phyloP scores from a whole-genome alignment of 805 yeast genomes.

The Millerozyma miso region DNA sequence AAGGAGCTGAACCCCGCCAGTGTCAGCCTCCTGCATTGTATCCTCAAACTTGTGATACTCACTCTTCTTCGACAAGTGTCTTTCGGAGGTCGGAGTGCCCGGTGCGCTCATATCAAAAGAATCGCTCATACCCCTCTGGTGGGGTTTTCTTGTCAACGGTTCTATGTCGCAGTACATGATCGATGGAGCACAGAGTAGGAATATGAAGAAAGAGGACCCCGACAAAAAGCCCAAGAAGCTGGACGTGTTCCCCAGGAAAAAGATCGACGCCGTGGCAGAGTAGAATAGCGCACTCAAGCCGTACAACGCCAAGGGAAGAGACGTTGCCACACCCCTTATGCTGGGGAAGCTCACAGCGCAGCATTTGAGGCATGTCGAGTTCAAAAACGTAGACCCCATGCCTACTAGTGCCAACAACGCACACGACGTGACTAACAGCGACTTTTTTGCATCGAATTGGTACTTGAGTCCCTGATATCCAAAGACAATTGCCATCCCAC shows the following conservation, averaged over 20 bases:
- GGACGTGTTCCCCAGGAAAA: constrained; percentile 56
- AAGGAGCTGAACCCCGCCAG: constrained; percentile 17
- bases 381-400: constrained; percentile 62
- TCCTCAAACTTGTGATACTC: constrained; percentile 1
- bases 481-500: constrained; percentile 43
- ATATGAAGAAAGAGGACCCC: constrained; percentile 37
- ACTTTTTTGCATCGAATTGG: constrained; percentile 42
- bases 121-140: constrained; percentile 7
- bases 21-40: background rate
- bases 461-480: constrained; percentile 56
- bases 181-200: constrained; percentile 45
- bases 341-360: constrained; percentile 68
- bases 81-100: constrained; percentile 3
- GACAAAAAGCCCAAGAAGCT: constrained; percentile 48
- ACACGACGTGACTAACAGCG: constrained; percentile 41
- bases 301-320: constrained; percentile 68
- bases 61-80: constrained; percentile 7
- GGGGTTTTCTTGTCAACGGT: constrained; percentile 9
- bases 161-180: constrained; percentile 38
- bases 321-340: constrained; percentile 68
- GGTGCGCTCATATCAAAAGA: background rate
- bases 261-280: constrained; percentile 49
- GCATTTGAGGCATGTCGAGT: constrained; percentile 64
- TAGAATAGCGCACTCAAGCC: constrained; percentile 71
- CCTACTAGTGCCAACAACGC: constrained; percentile 56